Evolutionary conservation across 2,329 filamentous ascomycete species (phyloP).

Genomic region (Aciculosporium take): DNA sequence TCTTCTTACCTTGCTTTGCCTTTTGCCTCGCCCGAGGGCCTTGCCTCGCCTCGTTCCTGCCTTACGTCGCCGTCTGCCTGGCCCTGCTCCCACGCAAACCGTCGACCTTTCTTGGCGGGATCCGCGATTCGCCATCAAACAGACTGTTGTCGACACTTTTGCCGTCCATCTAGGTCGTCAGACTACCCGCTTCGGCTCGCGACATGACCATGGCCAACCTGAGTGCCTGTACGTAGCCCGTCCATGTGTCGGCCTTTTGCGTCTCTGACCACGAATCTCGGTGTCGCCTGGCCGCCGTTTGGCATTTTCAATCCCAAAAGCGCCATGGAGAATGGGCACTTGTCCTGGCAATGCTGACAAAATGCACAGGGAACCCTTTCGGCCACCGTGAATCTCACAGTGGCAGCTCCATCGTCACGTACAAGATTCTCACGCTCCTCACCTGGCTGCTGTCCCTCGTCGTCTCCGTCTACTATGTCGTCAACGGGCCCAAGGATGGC

Average conservation of each 20-base stretch:
- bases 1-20: not conserved
- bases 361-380: conserved; percentile 59
- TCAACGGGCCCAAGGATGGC: conserved; percentile 50
- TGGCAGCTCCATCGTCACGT: conserved; percentile 46
- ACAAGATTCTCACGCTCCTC: conserved; percentile 61
- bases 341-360: not conserved
- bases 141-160: no score
- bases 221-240: not conserved
- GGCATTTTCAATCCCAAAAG: no score
- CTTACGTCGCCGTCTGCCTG: no score
- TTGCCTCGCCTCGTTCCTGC: no score
- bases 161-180: no score
- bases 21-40: no score
- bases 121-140: not conserved
- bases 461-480: conserved; percentile 59
- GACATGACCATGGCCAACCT: not conserved
- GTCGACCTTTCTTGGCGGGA: not conserved
- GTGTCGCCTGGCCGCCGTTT: not conserved
- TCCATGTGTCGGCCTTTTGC: not conserved
- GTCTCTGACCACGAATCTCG: not conserved
- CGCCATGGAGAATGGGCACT: no score
- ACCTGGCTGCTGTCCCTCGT: conserved; percentile 63
- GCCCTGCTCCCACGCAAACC: no score
- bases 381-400: conserved; percentile 53
- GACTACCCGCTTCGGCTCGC: no score